Evolutionary conservation across 1,284 basidiomycete genomes (phyloP), one percentile per base, ranked within the genome.

Genomic region (Leccinum brunneo-olivaceum): DNA sequence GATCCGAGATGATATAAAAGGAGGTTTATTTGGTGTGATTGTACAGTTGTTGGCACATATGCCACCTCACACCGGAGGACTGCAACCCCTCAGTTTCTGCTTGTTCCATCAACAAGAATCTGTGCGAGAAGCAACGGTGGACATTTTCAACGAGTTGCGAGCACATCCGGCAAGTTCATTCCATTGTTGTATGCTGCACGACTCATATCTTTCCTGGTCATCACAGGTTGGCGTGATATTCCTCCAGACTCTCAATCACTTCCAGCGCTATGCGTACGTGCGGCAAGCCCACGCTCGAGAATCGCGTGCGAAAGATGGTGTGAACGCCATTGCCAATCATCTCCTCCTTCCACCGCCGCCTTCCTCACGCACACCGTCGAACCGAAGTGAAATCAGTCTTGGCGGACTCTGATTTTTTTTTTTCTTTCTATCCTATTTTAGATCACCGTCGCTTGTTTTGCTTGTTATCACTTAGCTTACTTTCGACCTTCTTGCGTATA

Each of bases 221-320:
- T 28, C 19, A 41, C 57, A 95, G 91, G 79, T 94, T 49, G 94
- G 95, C 0, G 73, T 84, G 20, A 76, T 90, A 47, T 93, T 88
- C 57, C 68, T 98, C 20, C 81, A 88, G 57, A 69, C 77, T 8
- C 75, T 98, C 43, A 97, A 96, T 62, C 84, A 90, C 56, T 97
- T 94, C 61, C 90, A 96, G 58, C 81, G 91, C 1, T 85, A 90
- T 47, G 87, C 90, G 2, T 90, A 86, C 56, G 81, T 87, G 16
- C 74, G 84, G 40, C 81, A 83, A 55, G 83, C 83, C 0, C 73
- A 83, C 53, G 74, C 74, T 27, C 68, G 77, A 38, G 78, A 85
- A 50, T 64, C 65, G 30, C 67, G 69, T 28, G 37, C 61, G 6
- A 67, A 65, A 41, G 69, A 73, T 25, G 66, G 70, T 6, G 10